Evolutionary conservation across 345 rosid genomes (phyloP), one percentile per base, ranked within the genome.

Genomic region (Turnera subulata): DNA sequence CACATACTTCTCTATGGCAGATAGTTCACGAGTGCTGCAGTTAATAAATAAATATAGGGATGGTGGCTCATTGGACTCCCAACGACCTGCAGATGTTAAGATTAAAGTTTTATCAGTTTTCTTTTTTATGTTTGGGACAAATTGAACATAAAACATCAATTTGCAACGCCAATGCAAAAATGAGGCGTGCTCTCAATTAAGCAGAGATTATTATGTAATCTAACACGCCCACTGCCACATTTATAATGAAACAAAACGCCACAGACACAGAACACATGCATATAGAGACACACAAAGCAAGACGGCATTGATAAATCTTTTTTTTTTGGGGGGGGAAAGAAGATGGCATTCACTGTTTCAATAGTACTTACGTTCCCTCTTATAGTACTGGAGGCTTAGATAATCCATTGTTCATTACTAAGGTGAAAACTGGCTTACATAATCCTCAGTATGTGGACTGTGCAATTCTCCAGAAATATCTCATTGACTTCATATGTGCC

Each of bases 21-120:
- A 70, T 60, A 92, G 95, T 63, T 92, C 96, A n/a, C 81, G 80
- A 11, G 96, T 89, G 79, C 95, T 92, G 71, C 93, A 86, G 58
- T 86, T 92, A 57, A 92, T 77, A 67, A 89, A 92, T 38, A 86
- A 63, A 66, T 84, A 83, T 53, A 88, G 78, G n/a, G 91, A 75
- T 46, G 98, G 98, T 43, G 89, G 91, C 71, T 80, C 84, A 55
- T 69, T 72, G 54, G 91, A 58, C 71, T 80, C 73, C 98, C 96
- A 89, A 56, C 83, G 74, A 73, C 82, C 96, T 92, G 84, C 67
- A 75, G 33, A 56, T 35, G 29, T 13, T 10, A 6, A 53, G n/a
- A 16, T 32, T 23, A 49, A 47, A 39, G 43, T 63, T 46, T 32
- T 46, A 11, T 18, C 35, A 37, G 4, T 46, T 29, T 46, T 46